Conservation (phyloP, 768 basidiomycete genomes). For the Kwoniella pini region DNA sequence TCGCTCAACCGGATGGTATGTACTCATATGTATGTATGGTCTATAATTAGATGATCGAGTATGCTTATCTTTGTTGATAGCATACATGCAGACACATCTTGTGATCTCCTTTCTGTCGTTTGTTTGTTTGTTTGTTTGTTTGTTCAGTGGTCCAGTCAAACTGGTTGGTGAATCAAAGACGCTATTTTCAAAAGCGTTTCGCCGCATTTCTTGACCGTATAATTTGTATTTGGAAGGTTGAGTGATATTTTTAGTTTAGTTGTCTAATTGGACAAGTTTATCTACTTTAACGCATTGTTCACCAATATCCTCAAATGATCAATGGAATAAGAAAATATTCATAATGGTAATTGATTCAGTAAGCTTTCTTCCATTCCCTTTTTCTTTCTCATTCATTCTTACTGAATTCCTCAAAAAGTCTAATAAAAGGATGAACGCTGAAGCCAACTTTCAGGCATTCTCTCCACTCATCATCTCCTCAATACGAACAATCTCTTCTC, state of each 20-base stretch:
- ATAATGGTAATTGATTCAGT: background rate
- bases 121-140: too few relatives aligned
- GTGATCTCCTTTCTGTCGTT: too few relatives aligned
- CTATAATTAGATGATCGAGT: too few relatives aligned
- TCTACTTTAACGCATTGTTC: slow-evolving; percentile 1
- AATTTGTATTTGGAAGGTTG: background rate
- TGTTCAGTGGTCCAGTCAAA: too few relatives aligned
- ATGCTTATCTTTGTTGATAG: too few relatives aligned
- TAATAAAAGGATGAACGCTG: background rate
- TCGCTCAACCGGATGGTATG: too few relatives aligned
- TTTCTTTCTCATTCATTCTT: background rate
- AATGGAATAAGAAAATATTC: background rate
- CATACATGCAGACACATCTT: too few relatives aligned
- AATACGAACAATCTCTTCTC: slow-evolving; percentile 40
- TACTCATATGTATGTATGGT: too few relatives aligned
- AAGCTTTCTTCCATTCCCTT: background rate
- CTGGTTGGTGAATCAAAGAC: too few relatives aligned
- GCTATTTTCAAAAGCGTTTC: too few relatives aligned
- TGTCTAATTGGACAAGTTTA: background rate
- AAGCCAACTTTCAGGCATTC: slow-evolving; percentile 10
- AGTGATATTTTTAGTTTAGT: background rate
- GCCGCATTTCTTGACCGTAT: too few relatives aligned
- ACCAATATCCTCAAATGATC: background rate
- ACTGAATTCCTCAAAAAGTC: too few relatives aligned
- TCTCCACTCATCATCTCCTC: slow-evolving; percentile 26